phyloP scores from a whole-genome alignment of 176 grass and related monocot species.

The Leersia perrieri region DNA sequence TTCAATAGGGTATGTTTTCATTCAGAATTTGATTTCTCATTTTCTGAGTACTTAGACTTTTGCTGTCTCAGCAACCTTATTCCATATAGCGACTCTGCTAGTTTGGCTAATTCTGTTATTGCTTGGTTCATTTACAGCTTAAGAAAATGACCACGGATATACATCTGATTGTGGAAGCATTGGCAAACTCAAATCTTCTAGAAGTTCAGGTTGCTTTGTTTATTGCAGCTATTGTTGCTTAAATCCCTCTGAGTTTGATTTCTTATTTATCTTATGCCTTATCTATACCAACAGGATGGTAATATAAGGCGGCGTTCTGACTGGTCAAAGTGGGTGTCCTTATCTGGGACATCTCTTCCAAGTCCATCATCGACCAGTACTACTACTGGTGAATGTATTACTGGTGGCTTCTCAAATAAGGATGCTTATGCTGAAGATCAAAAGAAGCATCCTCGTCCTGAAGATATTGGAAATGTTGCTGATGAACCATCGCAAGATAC shows the following conservation, averaged over 20 bases:
- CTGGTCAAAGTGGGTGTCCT: conserved; percentile 62
- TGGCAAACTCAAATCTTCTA: conserved; percentile 56
- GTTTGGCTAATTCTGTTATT: background rate
- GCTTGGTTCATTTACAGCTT: conserved; percentile 32
- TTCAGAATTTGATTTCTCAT: conserved; percentile 4
- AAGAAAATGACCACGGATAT: conserved; percentile 62
- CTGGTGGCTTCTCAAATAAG: conserved; percentile 23
- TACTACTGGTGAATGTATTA: conserved; percentile 28
- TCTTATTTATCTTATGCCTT: conserved; percentile 17
- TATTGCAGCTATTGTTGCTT: conserved; percentile 19
- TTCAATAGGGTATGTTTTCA: conserved; percentile 73
- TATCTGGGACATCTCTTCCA: conserved; percentile 32
- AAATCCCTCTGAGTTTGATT: background rate
- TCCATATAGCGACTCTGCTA: conserved; percentile 6
- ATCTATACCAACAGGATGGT: conserved; percentile 44
- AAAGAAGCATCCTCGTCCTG: conserved; percentile 38
- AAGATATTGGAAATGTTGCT: conserved; percentile 30
- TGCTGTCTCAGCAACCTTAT: background rate
- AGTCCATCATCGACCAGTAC: conserved; percentile 39
- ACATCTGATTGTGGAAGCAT: conserved; percentile 54
- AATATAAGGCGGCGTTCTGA: conserved; percentile 64
- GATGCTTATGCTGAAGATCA: conserved; percentile 35
- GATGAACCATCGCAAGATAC: conserved; percentile 18
- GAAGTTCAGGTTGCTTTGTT: conserved; percentile 62
- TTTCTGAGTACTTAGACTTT: conserved; percentile 1